These are phyloP conservation scores for Leccinum uliginosum DNA, from an alignment of 768 basidiomycete genomes.

Conservation along the genomic window DNA sequence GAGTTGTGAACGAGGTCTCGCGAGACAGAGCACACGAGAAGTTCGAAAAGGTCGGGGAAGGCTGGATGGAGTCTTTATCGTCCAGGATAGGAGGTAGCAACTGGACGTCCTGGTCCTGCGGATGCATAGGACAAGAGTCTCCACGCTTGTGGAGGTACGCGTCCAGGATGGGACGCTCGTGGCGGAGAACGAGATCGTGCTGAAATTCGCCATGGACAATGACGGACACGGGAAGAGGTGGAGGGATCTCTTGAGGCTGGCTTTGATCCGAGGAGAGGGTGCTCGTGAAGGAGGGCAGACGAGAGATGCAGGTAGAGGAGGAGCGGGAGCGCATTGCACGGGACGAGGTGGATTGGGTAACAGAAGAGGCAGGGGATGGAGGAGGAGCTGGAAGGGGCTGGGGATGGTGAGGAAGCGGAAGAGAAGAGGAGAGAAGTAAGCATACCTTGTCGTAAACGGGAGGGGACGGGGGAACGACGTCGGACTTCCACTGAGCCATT, in stretches of 20 bases:
- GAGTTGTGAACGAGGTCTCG: slow-evolving; percentile 24
- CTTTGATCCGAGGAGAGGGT: slow-evolving; percentile 33
- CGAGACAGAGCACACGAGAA: slow-evolving; percentile 27
- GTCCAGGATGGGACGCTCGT: slow-evolving; percentile 12
- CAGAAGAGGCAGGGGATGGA: slow-evolving; percentile 25
- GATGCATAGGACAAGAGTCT: slow-evolving; percentile 9
- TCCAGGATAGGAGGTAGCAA: slow-evolving; percentile 12
- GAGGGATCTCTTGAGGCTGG: slow-evolving; percentile 22
- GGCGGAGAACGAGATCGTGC: slow-evolving; percentile 21
- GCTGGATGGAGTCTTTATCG: slow-evolving; percentile 25
- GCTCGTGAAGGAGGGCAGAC: slow-evolving; percentile 31
- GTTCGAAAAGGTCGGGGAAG: slow-evolving; percentile 26
- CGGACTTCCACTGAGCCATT: slow-evolving; percentile 28
- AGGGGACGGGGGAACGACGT: neutral
- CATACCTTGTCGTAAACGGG: slow-evolving; percentile 14
- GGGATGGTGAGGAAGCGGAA: neutral
- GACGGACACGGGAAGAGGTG: slow-evolving; percentile 28
- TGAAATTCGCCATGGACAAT: slow-evolving; percentile 28
- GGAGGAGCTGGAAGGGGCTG: slow-evolving; percentile 23
- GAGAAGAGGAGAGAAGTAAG: neutral
- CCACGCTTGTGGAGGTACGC: slow-evolving; percentile 12
- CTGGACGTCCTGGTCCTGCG: slow-evolving; percentile 15
- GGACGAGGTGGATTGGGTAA: slow-evolving; percentile 25
- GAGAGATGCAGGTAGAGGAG: slow-evolving; percentile 28
- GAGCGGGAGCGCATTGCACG: slow-evolving; percentile 29